Conservation (phyloP, 768 basidiomycete species). For the Phlebiopsis flavidoalba region DNA sequence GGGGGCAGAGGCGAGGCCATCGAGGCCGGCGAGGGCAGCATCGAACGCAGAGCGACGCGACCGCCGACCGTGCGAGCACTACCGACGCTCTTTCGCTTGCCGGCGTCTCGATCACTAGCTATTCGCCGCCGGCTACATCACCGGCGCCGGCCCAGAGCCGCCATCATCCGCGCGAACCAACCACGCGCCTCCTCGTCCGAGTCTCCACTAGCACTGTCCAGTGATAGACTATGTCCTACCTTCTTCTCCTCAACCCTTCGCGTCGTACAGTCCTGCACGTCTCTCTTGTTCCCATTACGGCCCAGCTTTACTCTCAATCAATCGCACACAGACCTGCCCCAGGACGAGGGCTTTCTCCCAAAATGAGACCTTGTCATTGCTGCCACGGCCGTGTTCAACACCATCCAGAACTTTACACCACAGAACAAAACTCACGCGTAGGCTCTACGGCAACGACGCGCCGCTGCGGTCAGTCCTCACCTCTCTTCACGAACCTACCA, state of each 20-base stretch:
- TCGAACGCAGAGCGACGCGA: slow-evolving; percentile 13
- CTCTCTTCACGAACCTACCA: background rate
- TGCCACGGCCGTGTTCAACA: slow-evolving; percentile 78
- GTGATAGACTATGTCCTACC: background rate
- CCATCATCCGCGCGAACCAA: background rate
- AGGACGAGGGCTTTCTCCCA: slow-evolving; percentile 67
- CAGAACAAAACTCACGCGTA: slow-evolving; percentile 67
- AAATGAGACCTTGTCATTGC: slow-evolving; percentile 87
- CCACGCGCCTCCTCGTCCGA: background rate
- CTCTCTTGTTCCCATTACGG: background rate
- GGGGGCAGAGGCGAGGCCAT: slow-evolving; percentile 26
- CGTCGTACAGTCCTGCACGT: background rate
- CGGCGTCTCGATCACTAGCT: background rate
- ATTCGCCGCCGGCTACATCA: background rate
- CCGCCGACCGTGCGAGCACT: background rate
- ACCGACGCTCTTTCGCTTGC: slow-evolving; percentile 6
- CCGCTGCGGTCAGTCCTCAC: slow-evolving; percentile 25
- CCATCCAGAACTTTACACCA: slow-evolving; percentile 75
- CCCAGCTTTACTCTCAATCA: background rate
- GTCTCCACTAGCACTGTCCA: background rate
- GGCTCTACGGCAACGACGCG: slow-evolving; percentile 60
- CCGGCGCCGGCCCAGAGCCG: background rate
- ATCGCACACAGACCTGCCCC: slow-evolving; percentile 45
- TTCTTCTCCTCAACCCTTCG: background rate
- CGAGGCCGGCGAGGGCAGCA: slow-evolving; percentile 23